Percentiles rank a stretch among this genome's conserved stretches.
These are phyloP conservation scores for Inonotus obliquus DNA, from an alignment of 1,284 basidiomycete species.

Conservation along the genomic window DNA sequence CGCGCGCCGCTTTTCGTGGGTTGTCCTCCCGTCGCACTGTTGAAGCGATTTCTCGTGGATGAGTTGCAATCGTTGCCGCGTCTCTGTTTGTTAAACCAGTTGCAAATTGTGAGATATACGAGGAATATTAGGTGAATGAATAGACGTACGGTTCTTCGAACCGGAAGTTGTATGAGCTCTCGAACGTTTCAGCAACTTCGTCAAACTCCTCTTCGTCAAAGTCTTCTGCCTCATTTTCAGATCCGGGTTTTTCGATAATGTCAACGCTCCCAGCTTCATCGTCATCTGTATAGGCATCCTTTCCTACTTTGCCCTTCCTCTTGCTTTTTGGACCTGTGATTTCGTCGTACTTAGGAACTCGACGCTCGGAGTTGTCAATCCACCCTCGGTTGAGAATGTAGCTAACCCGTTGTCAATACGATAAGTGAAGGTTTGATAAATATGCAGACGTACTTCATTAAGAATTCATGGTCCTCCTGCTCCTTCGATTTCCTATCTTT, in stretches of 20 bases:
- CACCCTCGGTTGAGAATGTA: slow-evolving; percentile 95
- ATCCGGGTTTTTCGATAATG: slow-evolving; percentile 26
- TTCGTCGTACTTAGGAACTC: slow-evolving; percentile 81
- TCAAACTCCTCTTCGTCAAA: slow-evolving; percentile 57
- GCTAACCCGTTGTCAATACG: slow-evolving; percentile 36
- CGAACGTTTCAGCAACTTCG: slow-evolving; percentile 67
- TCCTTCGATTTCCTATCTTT: slow-evolving; percentile 42
- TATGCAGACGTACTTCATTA: slow-evolving; percentile 70
- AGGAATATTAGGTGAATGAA: background rate
- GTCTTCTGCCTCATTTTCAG: slow-evolving; percentile 33
- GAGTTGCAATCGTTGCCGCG: slow-evolving; percentile 68
- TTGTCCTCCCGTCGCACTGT: slow-evolving; percentile 76
- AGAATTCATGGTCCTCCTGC: slow-evolving; percentile 77
- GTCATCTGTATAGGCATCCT: slow-evolving; percentile 29
- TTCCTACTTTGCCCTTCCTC: slow-evolving; percentile 31
- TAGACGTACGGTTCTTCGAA: slow-evolving; percentile 84
- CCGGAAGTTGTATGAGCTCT: slow-evolving; percentile 89
- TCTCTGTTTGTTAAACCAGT: slow-evolving; percentile 40
- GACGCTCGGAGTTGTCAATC: slow-evolving; percentile 74
- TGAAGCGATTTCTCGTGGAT: slow-evolving; percentile 70
- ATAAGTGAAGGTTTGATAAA: background rate
- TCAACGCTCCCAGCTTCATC: slow-evolving; percentile 23
- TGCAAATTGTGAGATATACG: background rate
- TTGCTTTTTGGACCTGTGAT: slow-evolving; percentile 45
- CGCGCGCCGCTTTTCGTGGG: slow-evolving; percentile 76